Base-by-base conservation (phyloP, 208 protist genomes). In the Trypanosoma cruzi region DNA sequence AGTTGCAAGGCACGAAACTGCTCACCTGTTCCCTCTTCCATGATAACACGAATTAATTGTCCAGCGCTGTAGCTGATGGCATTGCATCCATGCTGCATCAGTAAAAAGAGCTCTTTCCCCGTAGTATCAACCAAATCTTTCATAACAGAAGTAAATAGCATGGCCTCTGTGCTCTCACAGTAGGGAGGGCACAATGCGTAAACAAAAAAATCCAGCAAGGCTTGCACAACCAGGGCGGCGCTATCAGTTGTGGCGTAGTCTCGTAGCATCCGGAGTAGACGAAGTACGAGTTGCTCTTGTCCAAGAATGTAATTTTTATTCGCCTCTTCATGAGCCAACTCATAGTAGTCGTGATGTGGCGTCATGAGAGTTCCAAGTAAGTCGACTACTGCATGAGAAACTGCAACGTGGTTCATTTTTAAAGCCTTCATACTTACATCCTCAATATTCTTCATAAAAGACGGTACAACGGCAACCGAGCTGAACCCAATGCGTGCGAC, bases 261-360 rank as follows among this genome's bases (percentile, higher is more conserved):
- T 49, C 72, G 67, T 57, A 98, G 75, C 60, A 92, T 76, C 16
- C 73, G 68, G 34, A 98, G 63, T 28, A 98, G 64, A 22, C 75
- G 73, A 3, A 82, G 48, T 24, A 97, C 32, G 46, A 98, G 96
- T 29, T 72, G 54, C 20, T 84, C 71, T 28, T 88, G 77, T 20
- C 73, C 64, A 37, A 97, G 71, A n/a, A 98, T 83, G 8, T 86
- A 68, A 65, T 85, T 89, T 71, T 97, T 97, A 78, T 98, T 98
- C 46, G 82, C 78, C 4, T 87, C 79, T 73, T 98, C 94, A 67
- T 96, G 87, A 46, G 76, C 73, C 0, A 89, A 49, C 50, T 98
- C 94, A 66, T 98, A 98, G 71, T 96, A 78, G 63, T 98, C 82
- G 81, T 98, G 96, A 60, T 95, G 92, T 20, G 96, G 92, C 29